Percentiles rank a stretch among this genome's conserved stretches.
These are phyloP conservation scores for Glutinoglossum americanum DNA, from an alignment of 495 filamentous ascomycete genomes.

Conservation along the genomic window DNA sequence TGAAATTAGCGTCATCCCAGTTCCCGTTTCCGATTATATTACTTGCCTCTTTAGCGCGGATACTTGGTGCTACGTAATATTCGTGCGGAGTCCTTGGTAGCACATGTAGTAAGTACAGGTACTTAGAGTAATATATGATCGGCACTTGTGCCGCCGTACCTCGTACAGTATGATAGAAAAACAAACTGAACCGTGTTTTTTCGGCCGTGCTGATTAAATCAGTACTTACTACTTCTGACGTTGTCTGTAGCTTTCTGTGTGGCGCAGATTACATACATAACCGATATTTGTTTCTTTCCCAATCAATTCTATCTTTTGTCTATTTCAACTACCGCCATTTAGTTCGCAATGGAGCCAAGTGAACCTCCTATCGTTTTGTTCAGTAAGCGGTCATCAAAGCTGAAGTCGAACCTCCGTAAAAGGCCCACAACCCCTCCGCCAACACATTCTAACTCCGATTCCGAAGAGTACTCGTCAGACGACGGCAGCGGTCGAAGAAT, in stretches of 20 bases:
- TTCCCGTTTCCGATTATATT: neutral
- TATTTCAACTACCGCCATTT: neutral
- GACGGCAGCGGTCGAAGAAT: conserved; percentile 50
- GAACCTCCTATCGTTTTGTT: conserved; percentile 29
- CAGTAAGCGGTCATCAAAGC: conserved; percentile 65
- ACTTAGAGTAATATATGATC: neutral
- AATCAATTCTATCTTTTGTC: too few relatives aligned
- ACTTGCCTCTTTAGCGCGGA: too few relatives aligned
- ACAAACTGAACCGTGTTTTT: neutral
- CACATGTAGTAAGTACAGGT: neutral
- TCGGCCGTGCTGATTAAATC: neutral
- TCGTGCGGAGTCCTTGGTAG: too few relatives aligned
- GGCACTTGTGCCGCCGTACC: neutral
- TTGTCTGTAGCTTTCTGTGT: neutral
- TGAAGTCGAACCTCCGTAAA: conserved; percentile 63
- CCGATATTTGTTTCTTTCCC: neutral
- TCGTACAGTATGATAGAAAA: too few relatives aligned
- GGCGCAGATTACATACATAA: neutral
- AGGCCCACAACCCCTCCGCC: conserved; percentile 63
- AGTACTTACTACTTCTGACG: neutral
- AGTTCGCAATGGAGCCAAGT: neutral
- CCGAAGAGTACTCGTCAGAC: conserved; percentile 41
- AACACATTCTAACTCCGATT: conserved; percentile 28
- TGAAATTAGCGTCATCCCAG: neutral
- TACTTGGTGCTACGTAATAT: too few relatives aligned